A percentile compares a stretch with the other conserved stretches of the same genome.
These are phyloP conservation scores for Postia placenta DNA, from an alignment of 768 basidiomycete species.

Conservation along the genomic window DNA sequence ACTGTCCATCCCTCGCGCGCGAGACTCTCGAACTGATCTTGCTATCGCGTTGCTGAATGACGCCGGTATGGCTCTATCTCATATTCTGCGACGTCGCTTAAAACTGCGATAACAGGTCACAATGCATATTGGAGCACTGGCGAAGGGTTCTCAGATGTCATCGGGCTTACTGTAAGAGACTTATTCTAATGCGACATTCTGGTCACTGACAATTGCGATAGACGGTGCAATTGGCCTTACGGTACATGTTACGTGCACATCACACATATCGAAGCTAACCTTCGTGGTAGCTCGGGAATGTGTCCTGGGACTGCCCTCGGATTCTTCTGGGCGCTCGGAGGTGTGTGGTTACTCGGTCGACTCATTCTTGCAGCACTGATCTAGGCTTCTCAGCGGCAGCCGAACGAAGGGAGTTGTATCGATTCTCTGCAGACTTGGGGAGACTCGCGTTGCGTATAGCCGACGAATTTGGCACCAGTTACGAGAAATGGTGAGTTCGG, in stretches of 20 bases:
- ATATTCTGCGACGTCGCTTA: background rate
- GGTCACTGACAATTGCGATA: constrained; percentile 17
- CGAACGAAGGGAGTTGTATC: constrained; percentile 56
- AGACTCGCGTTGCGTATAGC: constrained; percentile 65
- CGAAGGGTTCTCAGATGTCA: constrained; percentile 51
- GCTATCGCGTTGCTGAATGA: constrained; percentile 65
- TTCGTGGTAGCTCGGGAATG: constrained; percentile 49
- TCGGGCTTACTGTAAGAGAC: constrained; percentile 56
- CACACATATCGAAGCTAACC: no score
- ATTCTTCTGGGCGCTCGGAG: constrained; percentile 67
- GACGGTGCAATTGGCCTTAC: constrained; percentile 60
- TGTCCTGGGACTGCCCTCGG: constrained; percentile 63
- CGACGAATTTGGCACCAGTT: constrained; percentile 53
- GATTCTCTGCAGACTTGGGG: constrained; percentile 63
- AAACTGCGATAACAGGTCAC: constrained; percentile 35
- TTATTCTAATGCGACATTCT: background rate
- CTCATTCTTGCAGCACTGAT: background rate
- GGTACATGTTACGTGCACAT: constrained; percentile 39
- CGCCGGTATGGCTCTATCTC: constrained; percentile 41
- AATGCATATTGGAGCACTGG: constrained; percentile 67
- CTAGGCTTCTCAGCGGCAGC: constrained; percentile 34
- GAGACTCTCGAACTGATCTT: constrained; percentile 52
- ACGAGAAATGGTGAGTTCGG: constrained; percentile 55
- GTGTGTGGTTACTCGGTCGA: constrained; percentile 25
- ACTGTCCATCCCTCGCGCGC: constrained; percentile 52